Evolutionary conservation across 495 filamentous ascomycete species (phyloP).

Genomic region (Penicillium coffeae): DNA sequence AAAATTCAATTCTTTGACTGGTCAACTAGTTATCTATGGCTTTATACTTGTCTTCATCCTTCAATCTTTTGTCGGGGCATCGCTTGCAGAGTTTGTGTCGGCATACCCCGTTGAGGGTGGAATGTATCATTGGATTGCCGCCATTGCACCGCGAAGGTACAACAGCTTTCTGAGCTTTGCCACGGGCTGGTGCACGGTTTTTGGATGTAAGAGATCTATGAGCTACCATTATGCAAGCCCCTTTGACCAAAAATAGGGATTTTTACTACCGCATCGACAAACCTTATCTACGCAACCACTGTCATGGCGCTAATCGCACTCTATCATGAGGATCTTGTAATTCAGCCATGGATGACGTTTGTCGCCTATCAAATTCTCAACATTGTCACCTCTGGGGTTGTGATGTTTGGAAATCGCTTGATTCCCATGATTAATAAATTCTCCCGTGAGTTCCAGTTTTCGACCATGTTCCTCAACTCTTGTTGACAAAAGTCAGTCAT

Average conservation of each 20-base stretch:
- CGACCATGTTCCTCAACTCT: too few relatives aligned
- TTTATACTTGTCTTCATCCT: constrained; percentile 47
- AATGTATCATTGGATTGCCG: constrained; percentile 54
- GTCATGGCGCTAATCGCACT: constrained; percentile 34
- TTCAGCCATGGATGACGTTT: constrained; percentile 39
- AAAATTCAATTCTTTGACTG: background rate
- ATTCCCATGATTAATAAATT: constrained; percentile 38
- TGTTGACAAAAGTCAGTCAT: too few relatives aligned
- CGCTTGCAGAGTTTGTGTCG: constrained; percentile 52
- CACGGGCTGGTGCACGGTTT: constrained; percentile 39
- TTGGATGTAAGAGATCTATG: constrained; percentile 33
- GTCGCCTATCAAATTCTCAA: constrained; percentile 34
- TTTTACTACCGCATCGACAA: constrained; percentile 40
- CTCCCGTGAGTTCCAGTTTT: constrained; percentile 24
- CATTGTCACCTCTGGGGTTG: constrained; percentile 23
- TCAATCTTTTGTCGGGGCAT: constrained; percentile 46
- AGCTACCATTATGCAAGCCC: too few relatives aligned
- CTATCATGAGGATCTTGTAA: constrained; percentile 30
- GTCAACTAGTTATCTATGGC: constrained; percentile 33
- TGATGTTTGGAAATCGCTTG: constrained; percentile 37
- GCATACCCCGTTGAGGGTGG: constrained; percentile 50
- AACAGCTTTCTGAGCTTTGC: constrained; percentile 37
- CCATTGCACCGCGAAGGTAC: constrained; percentile 44
- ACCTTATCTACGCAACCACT: constrained; percentile 34
- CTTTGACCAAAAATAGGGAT: constrained; percentile 26